Evolutionary conservation across 129 eudicot species (phyloP).

Genomic region (Lactuca sativa): DNA sequence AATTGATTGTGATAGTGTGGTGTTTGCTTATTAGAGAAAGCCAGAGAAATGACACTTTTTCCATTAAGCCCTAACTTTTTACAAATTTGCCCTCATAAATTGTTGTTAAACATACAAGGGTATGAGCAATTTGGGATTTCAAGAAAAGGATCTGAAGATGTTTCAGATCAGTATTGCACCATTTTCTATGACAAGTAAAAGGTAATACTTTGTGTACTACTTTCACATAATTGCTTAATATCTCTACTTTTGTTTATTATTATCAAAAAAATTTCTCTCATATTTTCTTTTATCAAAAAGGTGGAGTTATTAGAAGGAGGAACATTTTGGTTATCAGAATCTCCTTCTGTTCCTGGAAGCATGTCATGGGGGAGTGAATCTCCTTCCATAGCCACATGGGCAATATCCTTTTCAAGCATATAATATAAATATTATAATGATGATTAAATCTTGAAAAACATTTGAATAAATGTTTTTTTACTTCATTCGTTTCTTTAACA

Average conservation of each 20-base stretch:
- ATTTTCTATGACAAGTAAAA: conserved; percentile 93
- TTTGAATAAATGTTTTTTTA: conserved; percentile 3
- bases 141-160: conserved; percentile 91
- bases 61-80: too few relatives aligned
- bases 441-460: conserved; percentile 7
- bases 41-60: too few relatives aligned
- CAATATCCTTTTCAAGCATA: conserved; percentile 74
- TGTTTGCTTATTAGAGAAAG: not conserved
- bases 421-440: conserved; percentile 1
- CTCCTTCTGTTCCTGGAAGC: conserved; percentile 99
- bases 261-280: not conserved
- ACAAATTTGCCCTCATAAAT: not conserved
- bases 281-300: conserved; percentile 37
- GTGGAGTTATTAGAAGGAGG: conserved; percentile 97
- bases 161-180: conserved; percentile 79
- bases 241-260: not conserved
- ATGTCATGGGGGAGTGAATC: conserved; percentile 87
- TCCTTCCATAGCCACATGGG: conserved; percentile 97
- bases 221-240: not conserved
- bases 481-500: conserved; percentile 47
- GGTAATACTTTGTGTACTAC: conserved; percentile 32
- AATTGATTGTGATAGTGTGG: too few relatives aligned
- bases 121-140: conserved; percentile 89
- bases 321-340: conserved; percentile 96
- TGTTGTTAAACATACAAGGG: conserved; percentile 43